phyloP scores from a whole-genome alignment of 192 early-diverging fungal genomes.

The Backusella tarrabulga region DNA sequence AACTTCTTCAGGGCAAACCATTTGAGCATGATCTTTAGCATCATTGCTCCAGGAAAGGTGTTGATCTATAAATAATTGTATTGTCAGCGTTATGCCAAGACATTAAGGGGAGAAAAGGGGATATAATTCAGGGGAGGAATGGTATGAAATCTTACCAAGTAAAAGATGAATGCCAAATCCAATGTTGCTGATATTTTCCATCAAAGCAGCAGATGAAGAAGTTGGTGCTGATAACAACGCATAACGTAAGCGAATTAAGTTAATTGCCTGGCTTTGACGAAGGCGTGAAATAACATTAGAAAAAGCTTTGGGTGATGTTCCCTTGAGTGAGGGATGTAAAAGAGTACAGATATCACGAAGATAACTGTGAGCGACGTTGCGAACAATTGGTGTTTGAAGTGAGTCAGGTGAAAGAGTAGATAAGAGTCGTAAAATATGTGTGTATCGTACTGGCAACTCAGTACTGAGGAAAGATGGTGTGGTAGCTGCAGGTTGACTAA shows the following conservation, averaged over 20 bases:
- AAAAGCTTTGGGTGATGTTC: conserved; percentile 16
- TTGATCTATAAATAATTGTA: conserved; percentile 22
- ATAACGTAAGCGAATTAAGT: conserved; percentile 26
- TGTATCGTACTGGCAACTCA: conserved; percentile 31
- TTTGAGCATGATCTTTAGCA: conserved; percentile 17
- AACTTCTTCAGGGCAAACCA: conserved; percentile 16
- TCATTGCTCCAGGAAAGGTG: conserved; percentile 19
- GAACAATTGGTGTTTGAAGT: conserved; percentile 20
- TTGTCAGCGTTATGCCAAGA: conserved; percentile 5
- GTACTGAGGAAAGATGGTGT: conserved; percentile 22
- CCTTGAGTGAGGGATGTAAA: conserved; percentile 12
- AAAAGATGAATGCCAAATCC: conserved; percentile 22
- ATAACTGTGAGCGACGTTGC: conserved; percentile 25
- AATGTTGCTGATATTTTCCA: conserved; percentile 26
- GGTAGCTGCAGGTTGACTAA: conserved; percentile 14
- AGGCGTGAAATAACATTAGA: conserved; percentile 11
- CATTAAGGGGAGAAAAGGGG: conserved; percentile 5
- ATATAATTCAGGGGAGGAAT: neutral
- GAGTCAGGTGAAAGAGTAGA: conserved; percentile 11
- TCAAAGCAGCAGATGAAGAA: conserved; percentile 10
- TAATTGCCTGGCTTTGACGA: conserved; percentile 24
- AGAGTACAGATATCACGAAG: conserved; percentile 23
- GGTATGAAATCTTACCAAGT: conserved; percentile 5
- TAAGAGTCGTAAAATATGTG: conserved; percentile 26
- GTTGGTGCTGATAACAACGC: conserved; percentile 17